Conservation (phyloP, 768 basidiomycete species). For the Boletus vermiculosoides region DNA sequence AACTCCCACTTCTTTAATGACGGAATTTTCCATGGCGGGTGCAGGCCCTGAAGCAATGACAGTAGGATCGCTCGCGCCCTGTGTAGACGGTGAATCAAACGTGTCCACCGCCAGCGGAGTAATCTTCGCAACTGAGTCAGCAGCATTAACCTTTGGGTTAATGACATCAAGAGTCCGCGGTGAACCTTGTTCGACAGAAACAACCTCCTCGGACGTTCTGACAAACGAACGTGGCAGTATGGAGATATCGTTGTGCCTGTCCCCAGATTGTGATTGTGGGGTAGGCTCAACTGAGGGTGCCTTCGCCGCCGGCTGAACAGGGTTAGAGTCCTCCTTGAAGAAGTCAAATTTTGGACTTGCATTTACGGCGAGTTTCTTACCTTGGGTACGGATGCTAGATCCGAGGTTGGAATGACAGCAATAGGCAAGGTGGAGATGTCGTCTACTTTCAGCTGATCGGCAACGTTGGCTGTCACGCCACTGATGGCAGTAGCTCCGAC, state of each 20-base stretch:
- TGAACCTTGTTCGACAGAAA: conserved; percentile 4
- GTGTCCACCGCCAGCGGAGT: conserved; percentile 3
- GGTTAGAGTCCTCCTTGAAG: conserved; percentile 3
- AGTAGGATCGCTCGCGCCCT: neutral
- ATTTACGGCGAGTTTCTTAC: conserved; percentile 9
- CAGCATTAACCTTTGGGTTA: neutral
- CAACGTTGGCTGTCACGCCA: conserved; percentile 21
- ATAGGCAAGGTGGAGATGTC: conserved; percentile 4
- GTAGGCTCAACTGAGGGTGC: conserved; percentile 18
- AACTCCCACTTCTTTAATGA: neutral
- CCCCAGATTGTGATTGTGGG: conserved; percentile 17
- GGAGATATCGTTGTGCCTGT: neutral
- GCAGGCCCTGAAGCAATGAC: neutral
- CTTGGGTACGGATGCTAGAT: neutral
- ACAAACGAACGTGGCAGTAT: neutral
- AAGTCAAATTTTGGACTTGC: conserved; percentile 4
- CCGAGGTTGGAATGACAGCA: neutral
- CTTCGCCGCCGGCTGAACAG: neutral
- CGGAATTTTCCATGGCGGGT: neutral
- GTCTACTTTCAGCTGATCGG: conserved; percentile 9
- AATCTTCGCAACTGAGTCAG: neutral
- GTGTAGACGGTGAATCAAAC: neutral
- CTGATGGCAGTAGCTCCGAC: conserved; percentile 22
- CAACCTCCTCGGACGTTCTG: conserved; percentile 7
- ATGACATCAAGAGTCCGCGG: neutral